These are phyloP conservation scores for Ricinus communis DNA, from an alignment of 345 rosid genomes.

Conservation along the genomic window DNA sequence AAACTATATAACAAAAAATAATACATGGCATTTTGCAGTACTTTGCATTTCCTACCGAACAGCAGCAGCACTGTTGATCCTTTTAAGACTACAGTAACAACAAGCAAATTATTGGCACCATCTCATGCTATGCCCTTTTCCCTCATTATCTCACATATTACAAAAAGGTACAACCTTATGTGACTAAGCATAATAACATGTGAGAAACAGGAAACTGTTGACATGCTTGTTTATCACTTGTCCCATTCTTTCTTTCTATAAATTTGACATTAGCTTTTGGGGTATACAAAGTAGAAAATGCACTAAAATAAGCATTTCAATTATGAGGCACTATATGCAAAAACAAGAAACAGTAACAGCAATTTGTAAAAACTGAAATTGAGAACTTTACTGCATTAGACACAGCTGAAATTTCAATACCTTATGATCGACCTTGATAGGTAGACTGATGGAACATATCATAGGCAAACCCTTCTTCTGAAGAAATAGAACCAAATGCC, in stretches of 20 bases:
- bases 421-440: conserved; percentile 44
- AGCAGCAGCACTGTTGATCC: not conserved
- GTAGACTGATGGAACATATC: conserved; percentile 72
- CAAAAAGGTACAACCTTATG: not conserved
- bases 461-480: conserved; percentile 53
- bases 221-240: conserved; percentile 4
- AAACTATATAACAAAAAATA: not conserved
- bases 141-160: not conserved
- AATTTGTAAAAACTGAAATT: not conserved
- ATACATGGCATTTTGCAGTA: too few relatives aligned
- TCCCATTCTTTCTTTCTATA: not conserved
- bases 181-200: not conserved
- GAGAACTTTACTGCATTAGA: not conserved
- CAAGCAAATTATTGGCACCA: not conserved
- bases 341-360: not conserved
- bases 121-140: not conserved
- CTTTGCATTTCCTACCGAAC: not conserved
- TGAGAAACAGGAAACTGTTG: not conserved
- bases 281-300: not conserved
- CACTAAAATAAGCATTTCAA: not conserved
- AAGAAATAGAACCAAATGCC: conserved; percentile 67
- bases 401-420: conserved; percentile 32
- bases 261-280: not conserved
- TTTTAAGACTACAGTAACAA: conserved; percentile 1
- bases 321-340: not conserved